Base-by-base conservation (phyloP, 768 basidiomycete species). In the Hydnum rufescens region DNA sequence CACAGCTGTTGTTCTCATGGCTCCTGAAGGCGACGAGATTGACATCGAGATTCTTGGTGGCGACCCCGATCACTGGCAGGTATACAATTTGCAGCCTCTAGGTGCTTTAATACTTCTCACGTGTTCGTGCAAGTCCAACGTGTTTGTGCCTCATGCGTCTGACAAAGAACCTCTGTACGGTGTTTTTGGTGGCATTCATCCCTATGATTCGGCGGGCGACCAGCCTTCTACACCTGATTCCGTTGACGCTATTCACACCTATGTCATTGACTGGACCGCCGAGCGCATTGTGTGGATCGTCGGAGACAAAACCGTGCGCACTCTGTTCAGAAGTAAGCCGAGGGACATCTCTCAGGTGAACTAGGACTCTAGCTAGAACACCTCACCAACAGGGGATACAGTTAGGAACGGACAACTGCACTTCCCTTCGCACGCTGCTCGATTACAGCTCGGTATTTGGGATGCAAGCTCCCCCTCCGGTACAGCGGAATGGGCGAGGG, bases 391-490 rank as follows among this genome's bases (percentile, higher is more conserved):
- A 39, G 34, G 54, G 23, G 54, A 68, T 16, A 66, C 68, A 34
- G 57, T 43, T 16, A 64, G 63, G 44, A 62, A 68, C 48, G 66
- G 67, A 16, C 57, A 55, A 5, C 42, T 57, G 18, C 69, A 67
- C 53, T 71, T 63, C 55, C 70, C 70, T 5, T 58, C 64, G 2
- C 65, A 67, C 49, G 58, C 63, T 4, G 52, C 62, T 26, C 68
- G 69, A 4, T 48, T 71, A 0, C 69, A 70, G 52, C 58, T 71
- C 4, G 71, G 70, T 2, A 71, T 72, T 53, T 72, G 71, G 70
- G 70, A 71, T 53, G 69, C 68, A 3, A 70, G 69, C 49, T 60
- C 58, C 18, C 67, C 67, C 3, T 57, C 57, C 5, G 70, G 70
- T 1, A 72, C 71, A 3, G 61, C 67, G 4, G 62, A 61, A 47